Base-by-base conservation (phyloP, 1,284 basidiomycete genomes). In the Trichosporon asahii region DNA sequence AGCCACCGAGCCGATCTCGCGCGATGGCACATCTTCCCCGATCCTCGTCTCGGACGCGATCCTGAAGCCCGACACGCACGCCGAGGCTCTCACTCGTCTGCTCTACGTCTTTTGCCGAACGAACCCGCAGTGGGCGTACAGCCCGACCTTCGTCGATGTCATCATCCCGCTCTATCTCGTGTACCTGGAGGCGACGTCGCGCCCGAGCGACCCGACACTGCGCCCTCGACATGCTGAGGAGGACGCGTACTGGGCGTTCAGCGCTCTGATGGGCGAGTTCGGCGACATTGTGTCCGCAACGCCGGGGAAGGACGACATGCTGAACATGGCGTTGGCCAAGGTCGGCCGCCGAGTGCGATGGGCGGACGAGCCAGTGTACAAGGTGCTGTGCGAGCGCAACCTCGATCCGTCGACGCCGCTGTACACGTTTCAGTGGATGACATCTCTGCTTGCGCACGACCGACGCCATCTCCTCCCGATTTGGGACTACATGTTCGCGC, bases 401-500 rank as follows among this genome's bases (percentile, higher is more conserved):
- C 70, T 84, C 35, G 79, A 79, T 65, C 79, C 78, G 0, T 70
- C 74, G 0, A 33, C 70, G 14, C 78, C 79, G 1, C 68, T 78
- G 46, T 83, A 79, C 72, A 76, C 76, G 8, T 78, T 76, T 70
- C 77, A 77, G 55, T 84, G 82, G 81, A 67, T 81, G 3, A 69
- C 75, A 2, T 68, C 75, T 1, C 68, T 80, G 9, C 76, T 82
- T 44, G 69, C 78, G 2, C 72, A 75, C 11, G 76, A 80, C 27
- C 68, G 65, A 9, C 60, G 40, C 2, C 72, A 72, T 63, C 68
- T 84, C 1, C 68, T 78, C 7, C 77, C 75, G 0, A 57, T 82
- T 11, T 82, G 80, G 79, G 83, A 84, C 69, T 78, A 77, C 40
- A 64, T 84, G 3, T 69, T 84, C 18, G 76, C 83, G 0, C 78